Conservation (phyloP, 2,329 filamentous ascomycete genomes). For the Fusarium sp. region DNA sequence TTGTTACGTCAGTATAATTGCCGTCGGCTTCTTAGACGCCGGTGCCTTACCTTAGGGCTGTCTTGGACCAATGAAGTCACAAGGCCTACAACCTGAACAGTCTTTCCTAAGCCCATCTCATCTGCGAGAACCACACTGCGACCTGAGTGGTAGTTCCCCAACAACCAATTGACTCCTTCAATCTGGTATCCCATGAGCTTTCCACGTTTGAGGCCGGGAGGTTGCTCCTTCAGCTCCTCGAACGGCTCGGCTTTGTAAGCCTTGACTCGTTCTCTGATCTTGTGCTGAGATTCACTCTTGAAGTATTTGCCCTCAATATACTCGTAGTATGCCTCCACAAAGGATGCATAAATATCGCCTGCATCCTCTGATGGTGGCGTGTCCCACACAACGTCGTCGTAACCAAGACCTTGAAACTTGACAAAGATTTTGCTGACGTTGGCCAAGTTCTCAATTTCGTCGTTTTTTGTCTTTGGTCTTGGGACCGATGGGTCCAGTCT, state of each 20-base stretch:
- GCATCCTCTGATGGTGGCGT: conserved; percentile 74
- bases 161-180: conserved; percentile 93
- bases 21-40: not conserved
- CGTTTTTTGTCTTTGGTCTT: conserved; percentile 66
- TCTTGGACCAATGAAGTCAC: conserved; percentile 77
- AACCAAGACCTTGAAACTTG: conserved; percentile 92
- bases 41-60: conserved; percentile 56
- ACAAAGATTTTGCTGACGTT: conserved; percentile 79
- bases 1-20: conserved; percentile 20
- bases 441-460: conserved; percentile 75
- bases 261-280: conserved; percentile 73
- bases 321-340: conserved; percentile 84
- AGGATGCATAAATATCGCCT: conserved; percentile 77
- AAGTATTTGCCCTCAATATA: conserved; percentile 85
- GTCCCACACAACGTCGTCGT: conserved; percentile 94
- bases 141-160: conserved; percentile 84
- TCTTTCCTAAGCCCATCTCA: conserved; percentile 98
- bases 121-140: conserved; percentile 93
- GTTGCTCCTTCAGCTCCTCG: conserved; percentile 75
- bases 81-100: conserved; percentile 88
- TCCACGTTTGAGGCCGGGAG: conserved; percentile 76
- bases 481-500: conserved; percentile 61
- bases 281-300: conserved; percentile 60
- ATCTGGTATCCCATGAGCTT: conserved; percentile 93
- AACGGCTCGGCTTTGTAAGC: conserved; percentile 75